These are phyloP conservation scores for Fraxinus excelsior DNA, from an alignment of 257 asterid genomes.

Conservation along the genomic window DNA sequence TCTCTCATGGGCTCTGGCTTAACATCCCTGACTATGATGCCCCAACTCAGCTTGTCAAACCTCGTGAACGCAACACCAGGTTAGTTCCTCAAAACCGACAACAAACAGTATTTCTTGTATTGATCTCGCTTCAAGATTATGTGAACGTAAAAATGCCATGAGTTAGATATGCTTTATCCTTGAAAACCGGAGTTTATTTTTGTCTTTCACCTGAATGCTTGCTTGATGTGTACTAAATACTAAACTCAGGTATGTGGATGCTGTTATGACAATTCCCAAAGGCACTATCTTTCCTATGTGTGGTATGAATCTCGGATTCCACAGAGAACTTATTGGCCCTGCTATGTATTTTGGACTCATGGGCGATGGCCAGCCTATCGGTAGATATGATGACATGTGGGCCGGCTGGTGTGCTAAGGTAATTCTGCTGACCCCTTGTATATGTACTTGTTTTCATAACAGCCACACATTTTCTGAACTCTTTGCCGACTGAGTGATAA, in stretches of 20 bases:
- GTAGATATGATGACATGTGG: conserved; percentile 59
- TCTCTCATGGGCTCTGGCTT: conserved; percentile 65
- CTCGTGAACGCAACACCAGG: conserved; percentile 57
- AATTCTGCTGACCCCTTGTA: background rate
- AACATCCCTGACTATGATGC: conserved; percentile 61
- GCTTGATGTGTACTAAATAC: background rate
- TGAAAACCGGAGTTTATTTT: background rate
- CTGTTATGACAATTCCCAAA: conserved; percentile 53
- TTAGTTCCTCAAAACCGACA: conserved; percentile 13
- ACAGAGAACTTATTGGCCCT: conserved; percentile 53
- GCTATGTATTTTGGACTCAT: conserved; percentile 61
- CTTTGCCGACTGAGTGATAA: background rate
- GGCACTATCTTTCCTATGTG: conserved; percentile 59
- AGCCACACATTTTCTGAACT: no score
- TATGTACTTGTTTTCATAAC: background rate
- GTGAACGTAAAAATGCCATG: background rate
- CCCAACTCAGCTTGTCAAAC: conserved; percentile 63
- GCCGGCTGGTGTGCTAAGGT: conserved; percentile 71
- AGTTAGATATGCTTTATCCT: background rate
- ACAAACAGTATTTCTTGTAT: background rate
- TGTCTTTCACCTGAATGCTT: background rate
- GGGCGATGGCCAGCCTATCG: conserved; percentile 65
- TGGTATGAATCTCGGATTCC: conserved; percentile 55
- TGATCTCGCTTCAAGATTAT: background rate
- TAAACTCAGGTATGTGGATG: conserved; percentile 51